Evolutionary conservation across 2,329 filamentous ascomycete genomes (phyloP).

Genomic region (Exophiala sp.): DNA sequence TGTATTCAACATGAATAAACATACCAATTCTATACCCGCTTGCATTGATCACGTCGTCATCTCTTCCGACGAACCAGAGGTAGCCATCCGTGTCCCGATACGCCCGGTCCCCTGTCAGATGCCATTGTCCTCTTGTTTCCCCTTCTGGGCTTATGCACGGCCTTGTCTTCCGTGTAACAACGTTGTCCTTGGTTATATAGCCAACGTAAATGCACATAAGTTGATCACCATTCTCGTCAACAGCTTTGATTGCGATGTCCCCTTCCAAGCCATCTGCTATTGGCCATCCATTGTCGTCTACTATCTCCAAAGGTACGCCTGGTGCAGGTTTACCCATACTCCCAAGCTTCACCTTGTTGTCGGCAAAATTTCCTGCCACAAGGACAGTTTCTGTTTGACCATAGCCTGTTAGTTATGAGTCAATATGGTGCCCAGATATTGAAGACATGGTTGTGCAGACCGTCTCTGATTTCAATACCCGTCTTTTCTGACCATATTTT

Average conservation of each 20-base stretch:
- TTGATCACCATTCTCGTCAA: not conserved
- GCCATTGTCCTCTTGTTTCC: slow-evolving; percentile 25
- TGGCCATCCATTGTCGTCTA: slow-evolving; percentile 32
- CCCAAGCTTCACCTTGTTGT: slow-evolving; percentile 32
- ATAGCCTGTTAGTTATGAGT: slow-evolving; percentile 26
- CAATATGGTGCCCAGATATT: not conserved
- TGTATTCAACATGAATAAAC: not conserved
- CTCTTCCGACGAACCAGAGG: slow-evolving; percentile 34
- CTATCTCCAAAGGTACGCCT: slow-evolving; percentile 35
- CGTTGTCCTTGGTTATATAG: slow-evolving; percentile 10
- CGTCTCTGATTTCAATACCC: slow-evolving; percentile 36
- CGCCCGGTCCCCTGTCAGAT: slow-evolving; percentile 37
- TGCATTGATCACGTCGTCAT: slow-evolving; percentile 40
- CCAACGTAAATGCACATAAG: slow-evolving; percentile 15
- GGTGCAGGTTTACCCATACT: slow-evolving; percentile 39
- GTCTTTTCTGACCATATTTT: slow-evolving; percentile 34
- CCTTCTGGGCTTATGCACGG: not conserved
- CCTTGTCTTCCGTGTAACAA: slow-evolving; percentile 1
- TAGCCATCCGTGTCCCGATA: slow-evolving; percentile 32
- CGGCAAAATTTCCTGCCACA: slow-evolving; percentile 37
- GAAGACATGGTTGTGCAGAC: not conserved
- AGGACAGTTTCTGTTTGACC: slow-evolving; percentile 41
- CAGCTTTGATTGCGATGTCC: slow-evolving; percentile 33
- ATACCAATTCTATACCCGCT: slow-evolving; percentile 36
- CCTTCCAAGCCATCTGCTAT: slow-evolving; percentile 32